These are phyloP conservation scores for Kingdonia uniflora DNA, from an alignment of 164 flowering plant species.

Conservation along the genomic window DNA sequence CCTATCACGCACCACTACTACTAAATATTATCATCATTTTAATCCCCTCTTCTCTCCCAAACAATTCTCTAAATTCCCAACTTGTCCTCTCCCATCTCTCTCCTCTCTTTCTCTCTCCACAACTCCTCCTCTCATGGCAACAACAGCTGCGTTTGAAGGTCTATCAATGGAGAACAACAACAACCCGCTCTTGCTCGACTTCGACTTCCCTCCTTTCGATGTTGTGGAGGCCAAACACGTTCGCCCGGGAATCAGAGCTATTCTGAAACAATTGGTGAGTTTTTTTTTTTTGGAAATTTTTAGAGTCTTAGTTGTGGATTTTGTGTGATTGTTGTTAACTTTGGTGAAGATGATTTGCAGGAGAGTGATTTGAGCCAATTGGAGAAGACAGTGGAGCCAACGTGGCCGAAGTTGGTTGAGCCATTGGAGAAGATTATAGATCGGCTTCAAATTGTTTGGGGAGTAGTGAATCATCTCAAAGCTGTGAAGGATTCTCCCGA, in stretches of 20 bases:
- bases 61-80: conserved; percentile 34
- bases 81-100: conserved; percentile 82
- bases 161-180: conserved; percentile 12
- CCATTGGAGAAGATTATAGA: conserved; percentile 85
- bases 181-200: conserved; percentile 52
- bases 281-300: conserved; percentile 5
- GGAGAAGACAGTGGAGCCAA: conserved; percentile 80
- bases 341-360: conserved; percentile 26
- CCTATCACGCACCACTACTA: conserved; percentile 9
- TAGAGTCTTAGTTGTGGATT: conserved; percentile 6
- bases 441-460: conserved; percentile 72
- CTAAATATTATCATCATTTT: conserved; percentile 11
- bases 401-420: conserved; percentile 83
- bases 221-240: conserved; percentile 67
- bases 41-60: conserved; percentile 20
- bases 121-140: conserved; percentile 5
- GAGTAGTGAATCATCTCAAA: conserved; percentile 84
- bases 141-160: conserved; percentile 4
- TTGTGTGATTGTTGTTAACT: conserved; percentile 1
- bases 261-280: conserved; percentile 51
- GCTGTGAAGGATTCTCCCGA: conserved; percentile 80
- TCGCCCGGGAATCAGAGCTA: conserved; percentile 66
- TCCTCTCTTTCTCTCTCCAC: conserved; percentile 61
- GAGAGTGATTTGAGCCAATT: conserved; percentile 67
- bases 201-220: conserved; percentile 82